These are phyloP conservation scores for Dianthus caryophyllus DNA, from an alignment of 148 eudicot species.

Conservation along the genomic window DNA sequence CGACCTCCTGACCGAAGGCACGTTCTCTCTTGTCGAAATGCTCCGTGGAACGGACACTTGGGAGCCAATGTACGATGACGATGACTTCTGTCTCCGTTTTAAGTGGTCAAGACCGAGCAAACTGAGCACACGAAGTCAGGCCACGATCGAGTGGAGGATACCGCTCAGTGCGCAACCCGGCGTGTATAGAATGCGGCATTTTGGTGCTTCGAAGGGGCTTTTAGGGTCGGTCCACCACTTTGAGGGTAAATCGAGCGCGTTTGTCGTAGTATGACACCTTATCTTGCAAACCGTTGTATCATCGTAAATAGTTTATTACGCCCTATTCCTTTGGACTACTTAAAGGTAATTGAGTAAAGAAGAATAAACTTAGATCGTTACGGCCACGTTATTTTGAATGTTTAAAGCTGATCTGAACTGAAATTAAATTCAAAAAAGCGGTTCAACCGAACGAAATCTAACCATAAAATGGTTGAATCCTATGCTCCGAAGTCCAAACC, in stretches of 20 bases:
- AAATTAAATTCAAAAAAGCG: no score
- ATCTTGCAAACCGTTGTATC: background rate
- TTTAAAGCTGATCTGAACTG: no score
- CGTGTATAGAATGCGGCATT: conserved; percentile 76
- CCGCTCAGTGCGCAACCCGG: conserved; percentile 55
- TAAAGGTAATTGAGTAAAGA: no score
- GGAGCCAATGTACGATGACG: conserved; percentile 81
- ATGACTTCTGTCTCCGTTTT: conserved; percentile 78
- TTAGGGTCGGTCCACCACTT: conserved; percentile 64
- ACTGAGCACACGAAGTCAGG: conserved; percentile 62
- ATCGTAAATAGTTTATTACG: background rate
- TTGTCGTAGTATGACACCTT: conserved; percentile 49
- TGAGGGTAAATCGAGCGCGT: conserved; percentile 74
- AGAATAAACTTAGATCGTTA: no score
- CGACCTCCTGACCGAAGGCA: conserved; percentile 91
- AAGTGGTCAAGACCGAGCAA: conserved; percentile 71
- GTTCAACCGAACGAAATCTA: no score
- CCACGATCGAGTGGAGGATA: conserved; percentile 79
- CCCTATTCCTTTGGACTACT: no score
- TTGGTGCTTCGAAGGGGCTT: conserved; percentile 75
- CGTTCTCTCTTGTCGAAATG: conserved; percentile 71
- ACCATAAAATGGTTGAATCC: no score
- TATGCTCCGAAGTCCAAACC: no score
- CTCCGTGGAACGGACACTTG: conserved; percentile 57
- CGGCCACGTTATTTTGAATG: no score